A percentile compares a stretch with the other conserved stretches of the same genome.
phyloP scores from a whole-genome alignment of 495 filamentous ascomycete species.

The Neurospora sp. region DNA sequence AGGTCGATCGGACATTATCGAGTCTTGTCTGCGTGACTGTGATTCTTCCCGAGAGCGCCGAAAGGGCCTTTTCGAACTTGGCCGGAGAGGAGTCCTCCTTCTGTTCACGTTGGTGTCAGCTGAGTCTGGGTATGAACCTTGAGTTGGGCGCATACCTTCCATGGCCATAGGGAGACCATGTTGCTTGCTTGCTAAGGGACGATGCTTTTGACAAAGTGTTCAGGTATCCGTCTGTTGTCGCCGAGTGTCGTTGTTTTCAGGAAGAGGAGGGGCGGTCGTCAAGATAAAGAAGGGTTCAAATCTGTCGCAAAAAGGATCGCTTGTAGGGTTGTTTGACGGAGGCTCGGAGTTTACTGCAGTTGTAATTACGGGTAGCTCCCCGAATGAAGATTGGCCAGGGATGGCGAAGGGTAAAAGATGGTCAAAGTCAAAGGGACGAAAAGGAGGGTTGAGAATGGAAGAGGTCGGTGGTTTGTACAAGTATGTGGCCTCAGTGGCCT shows the following conservation, averaged over 20 bases:
- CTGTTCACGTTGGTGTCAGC: conserved; percentile 29
- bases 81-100: conserved; percentile 77
- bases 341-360: neutral
- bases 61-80: conserved; percentile 83
- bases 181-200: conserved; percentile 1
- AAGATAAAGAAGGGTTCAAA: neutral
- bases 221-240: neutral
- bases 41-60: conserved; percentile 72
- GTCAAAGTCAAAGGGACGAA: neutral
- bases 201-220: neutral
- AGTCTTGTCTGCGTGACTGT: conserved; percentile 57
- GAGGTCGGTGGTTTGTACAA: neutral
- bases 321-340: neutral
- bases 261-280: neutral
- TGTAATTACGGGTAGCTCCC: neutral
- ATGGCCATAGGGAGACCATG: conserved; percentile 77
- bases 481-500: neutral
- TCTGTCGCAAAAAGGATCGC: neutral
- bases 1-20: conserved; percentile 56
- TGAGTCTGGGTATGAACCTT: conserved; percentile 7
- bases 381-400: neutral
- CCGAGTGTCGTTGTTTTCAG: neutral
- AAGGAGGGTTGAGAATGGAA: neutral
- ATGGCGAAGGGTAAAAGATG: neutral
- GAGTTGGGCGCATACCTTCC: conserved; percentile 14